A percentile compares a stretch with the other conserved stretches of the same genome.
Evolutionary conservation across 768 basidiomycete genomes (phyloP).

Genomic region (Podaxis sp.): DNA sequence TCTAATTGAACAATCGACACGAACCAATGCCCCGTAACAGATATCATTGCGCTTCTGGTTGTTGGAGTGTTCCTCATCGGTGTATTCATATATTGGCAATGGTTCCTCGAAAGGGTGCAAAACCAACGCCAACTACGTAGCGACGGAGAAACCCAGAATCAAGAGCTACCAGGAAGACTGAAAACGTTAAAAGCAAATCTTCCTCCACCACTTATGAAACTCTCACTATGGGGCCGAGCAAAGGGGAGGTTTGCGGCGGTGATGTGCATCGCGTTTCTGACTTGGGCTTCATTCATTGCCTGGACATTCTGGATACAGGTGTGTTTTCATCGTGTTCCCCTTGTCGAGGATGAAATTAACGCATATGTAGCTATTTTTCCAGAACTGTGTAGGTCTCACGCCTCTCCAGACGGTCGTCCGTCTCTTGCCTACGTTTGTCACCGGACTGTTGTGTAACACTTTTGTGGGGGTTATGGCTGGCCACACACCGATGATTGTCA

Average conservation of each 20-base stretch:
- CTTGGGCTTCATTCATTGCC: conserved; percentile 53
- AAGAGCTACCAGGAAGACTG: too few species aligned
- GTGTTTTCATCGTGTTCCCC: neutral
- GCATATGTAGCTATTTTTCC: conserved; percentile 58
- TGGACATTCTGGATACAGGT: conserved; percentile 41
- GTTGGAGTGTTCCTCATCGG: conserved; percentile 51
- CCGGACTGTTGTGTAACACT: conserved; percentile 60
- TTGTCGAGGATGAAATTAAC: too few species aligned
- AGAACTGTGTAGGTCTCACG: conserved; percentile 49
- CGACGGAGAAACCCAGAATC: neutral
- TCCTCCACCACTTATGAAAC: conserved; percentile 63
- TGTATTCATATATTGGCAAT: conserved; percentile 64
- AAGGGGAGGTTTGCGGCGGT: conserved; percentile 59
- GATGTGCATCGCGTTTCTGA: conserved; percentile 56
- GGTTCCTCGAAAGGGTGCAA: conserved; percentile 46
- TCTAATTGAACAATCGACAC: neutral
- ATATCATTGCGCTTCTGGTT: conserved; percentile 69
- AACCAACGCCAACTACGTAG: conserved; percentile 13
- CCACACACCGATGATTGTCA: conserved; percentile 47
- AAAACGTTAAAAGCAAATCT: neutral
- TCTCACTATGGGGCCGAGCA: conserved; percentile 59
- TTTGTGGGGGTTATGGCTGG: conserved; percentile 58
- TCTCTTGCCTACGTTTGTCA: conserved; percentile 66
- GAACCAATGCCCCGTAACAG: conserved; percentile 20
- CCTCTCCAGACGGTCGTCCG: conserved; percentile 63